Percentiles rank a stretch among this genome's conserved stretches.
Conservation (phyloP, 441 rosid species). For the Erodium moschatum region DNA sequence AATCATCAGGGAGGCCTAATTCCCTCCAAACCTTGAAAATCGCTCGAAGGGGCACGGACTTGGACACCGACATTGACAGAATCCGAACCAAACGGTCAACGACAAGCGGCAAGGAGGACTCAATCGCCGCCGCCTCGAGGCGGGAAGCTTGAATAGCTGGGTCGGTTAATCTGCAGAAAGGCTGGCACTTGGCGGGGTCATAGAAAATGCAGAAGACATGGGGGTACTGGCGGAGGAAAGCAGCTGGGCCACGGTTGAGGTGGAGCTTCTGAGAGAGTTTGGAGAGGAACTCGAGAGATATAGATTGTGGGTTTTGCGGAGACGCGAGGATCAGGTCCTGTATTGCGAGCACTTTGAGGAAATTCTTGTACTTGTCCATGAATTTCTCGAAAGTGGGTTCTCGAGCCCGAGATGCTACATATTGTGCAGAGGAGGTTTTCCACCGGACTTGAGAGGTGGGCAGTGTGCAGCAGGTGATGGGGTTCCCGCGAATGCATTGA, state of each 20-base stretch:
- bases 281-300: slow-evolving; percentile 65
- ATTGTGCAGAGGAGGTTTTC: slow-evolving; percentile 59
- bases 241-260: slow-evolving; percentile 64
- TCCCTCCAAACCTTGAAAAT: slow-evolving; percentile 92
- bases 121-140: slow-evolving; percentile 48
- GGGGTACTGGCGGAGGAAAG: slow-evolving; percentile 65
- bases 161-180: slow-evolving; percentile 55
- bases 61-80: slow-evolving; percentile 52
- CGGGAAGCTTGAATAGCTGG: slow-evolving; percentile 40
- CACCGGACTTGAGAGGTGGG: slow-evolving; percentile 23
- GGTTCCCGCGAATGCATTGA: neutral
- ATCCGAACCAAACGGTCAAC: slow-evolving; percentile 52
- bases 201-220: slow-evolving; percentile 59
- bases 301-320: slow-evolving; percentile 42
- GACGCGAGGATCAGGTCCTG: slow-evolving; percentile 72
- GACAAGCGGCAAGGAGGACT: slow-evolving; percentile 35
- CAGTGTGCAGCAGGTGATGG: neutral
- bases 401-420: slow-evolving; percentile 62
- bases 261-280: slow-evolving; percentile 75
- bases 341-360: slow-evolving; percentile 52
- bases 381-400: slow-evolving; percentile 70
- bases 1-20: slow-evolving; percentile 79
- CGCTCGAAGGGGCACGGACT: slow-evolving; percentile 69
- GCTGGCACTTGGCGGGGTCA: slow-evolving; percentile 42
- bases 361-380: slow-evolving; percentile 79